phyloP scores from a whole-genome alignment of 129 eudicot genomes.

The Heracleum sosnowskyi region DNA sequence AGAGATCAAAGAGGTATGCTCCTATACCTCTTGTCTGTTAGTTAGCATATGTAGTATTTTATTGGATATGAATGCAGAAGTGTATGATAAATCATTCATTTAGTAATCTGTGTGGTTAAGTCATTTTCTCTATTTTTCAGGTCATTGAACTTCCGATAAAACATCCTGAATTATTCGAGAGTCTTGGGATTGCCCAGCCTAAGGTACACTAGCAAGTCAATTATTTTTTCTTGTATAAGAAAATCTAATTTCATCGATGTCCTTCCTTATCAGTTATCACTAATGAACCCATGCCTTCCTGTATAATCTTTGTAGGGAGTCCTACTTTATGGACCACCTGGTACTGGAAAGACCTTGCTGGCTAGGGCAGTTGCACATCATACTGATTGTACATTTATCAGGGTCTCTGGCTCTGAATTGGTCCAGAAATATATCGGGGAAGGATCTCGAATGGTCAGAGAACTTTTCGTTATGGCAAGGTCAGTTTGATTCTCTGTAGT shows the following conservation, averaged over 20 bases:
- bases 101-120: background rate
- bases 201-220: conserved; percentile 38
- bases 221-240: background rate
- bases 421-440: conserved; percentile 94
- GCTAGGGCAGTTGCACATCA: conserved; percentile 98
- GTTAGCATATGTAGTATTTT: background rate
- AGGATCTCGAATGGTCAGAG: conserved; percentile 97
- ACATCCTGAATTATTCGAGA: conserved; percentile 84
- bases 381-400: conserved; percentile 89
- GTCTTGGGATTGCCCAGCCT: conserved; percentile 94
- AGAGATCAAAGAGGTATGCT: conserved; percentile 79
- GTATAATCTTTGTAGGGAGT: conserved; percentile 43
- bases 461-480: conserved; percentile 98
- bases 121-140: conserved; percentile 18
- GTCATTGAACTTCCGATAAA: conserved; percentile 93
- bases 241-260: too few relatives aligned
- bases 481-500: conserved; percentile 16
- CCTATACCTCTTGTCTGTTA: background rate
- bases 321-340: conserved; percentile 85
- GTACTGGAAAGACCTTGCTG: conserved; percentile 75
- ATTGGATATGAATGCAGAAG: background rate
- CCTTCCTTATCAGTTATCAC: background rate
- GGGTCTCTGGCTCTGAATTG: conserved; percentile 92
- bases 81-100: background rate
- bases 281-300: background rate